phyloP scores from a whole-genome alignment of 495 filamentous ascomycete species.

The Hypoxylon lienhwacheense region DNA sequence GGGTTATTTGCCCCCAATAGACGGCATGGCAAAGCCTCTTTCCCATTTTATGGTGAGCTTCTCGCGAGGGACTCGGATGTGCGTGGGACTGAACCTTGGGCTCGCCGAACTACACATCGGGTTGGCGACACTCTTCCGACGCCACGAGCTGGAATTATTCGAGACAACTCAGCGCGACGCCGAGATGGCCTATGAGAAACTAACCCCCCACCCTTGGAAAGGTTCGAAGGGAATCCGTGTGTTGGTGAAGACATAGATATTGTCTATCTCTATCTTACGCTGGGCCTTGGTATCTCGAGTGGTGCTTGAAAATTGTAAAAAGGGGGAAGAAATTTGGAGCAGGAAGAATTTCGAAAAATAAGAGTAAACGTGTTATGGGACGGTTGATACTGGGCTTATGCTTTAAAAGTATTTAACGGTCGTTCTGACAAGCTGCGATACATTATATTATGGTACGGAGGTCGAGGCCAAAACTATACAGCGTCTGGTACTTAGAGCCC shows the following conservation, averaged over 20 bases:
- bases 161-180: constrained; percentile 42
- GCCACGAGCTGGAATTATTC: constrained; percentile 43
- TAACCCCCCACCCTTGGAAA: constrained; percentile 37
- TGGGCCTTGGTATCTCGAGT: no score
- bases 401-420: no score
- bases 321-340: no score
- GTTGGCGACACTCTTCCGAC: constrained; percentile 49
- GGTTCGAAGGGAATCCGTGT: constrained; percentile 41
- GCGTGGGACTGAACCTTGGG: constrained; percentile 54
- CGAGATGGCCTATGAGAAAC: constrained; percentile 33
- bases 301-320: no score
- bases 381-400: no score
- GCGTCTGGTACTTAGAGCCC: no score
- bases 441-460: no score
- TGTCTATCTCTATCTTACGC: no score
- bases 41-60: constrained; percentile 49
- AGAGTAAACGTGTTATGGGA: no score
- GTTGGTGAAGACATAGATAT: constrained; percentile 17
- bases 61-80: constrained; percentile 49
- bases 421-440: no score
- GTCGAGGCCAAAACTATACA: no score
- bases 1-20: constrained; percentile 21
- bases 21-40: constrained; percentile 31
- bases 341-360: no score
- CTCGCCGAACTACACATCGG: constrained; percentile 50